Evolutionary conservation across 2,329 filamentous ascomycete genomes (phyloP).

Genomic region (Aspergillus luchuensis): DNA sequence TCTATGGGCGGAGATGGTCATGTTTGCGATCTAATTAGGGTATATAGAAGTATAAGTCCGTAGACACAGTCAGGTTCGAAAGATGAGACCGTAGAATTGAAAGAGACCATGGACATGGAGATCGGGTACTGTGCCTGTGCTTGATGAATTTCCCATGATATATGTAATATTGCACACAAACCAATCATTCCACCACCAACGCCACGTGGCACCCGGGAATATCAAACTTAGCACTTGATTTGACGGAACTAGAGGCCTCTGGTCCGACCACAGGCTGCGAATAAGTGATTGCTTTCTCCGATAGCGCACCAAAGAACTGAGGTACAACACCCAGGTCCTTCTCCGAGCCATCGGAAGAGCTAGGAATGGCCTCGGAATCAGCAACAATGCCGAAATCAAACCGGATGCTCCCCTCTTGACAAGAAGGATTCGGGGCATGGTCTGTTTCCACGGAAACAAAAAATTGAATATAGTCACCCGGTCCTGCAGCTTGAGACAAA

Average conservation of each 20-base stretch:
- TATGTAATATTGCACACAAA: no score
- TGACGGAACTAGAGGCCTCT: slow-evolving; percentile 8
- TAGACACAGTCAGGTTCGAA: no score
- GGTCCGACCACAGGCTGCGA: slow-evolving; percentile 25
- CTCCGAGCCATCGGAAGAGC: neutral
- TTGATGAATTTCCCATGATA: no score
- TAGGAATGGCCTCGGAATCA: neutral
- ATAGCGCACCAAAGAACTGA: slow-evolving; percentile 22
- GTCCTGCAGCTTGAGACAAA: slow-evolving; percentile 41
- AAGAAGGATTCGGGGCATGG: neutral
- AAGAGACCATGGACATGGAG: no score
- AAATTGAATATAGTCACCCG: slow-evolving; percentile 46
- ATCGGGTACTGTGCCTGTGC: no score
- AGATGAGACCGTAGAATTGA: no score
- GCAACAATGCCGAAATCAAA: neutral
- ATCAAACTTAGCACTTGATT: slow-evolving; percentile 38
- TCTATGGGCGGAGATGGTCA: no score
- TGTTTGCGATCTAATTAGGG: no score
- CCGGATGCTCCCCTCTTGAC: neutral
- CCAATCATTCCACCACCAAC: slow-evolving; percentile 18
- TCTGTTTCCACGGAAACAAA: slow-evolving; percentile 32
- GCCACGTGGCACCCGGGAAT: slow-evolving; percentile 38
- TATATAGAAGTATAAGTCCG: no score
- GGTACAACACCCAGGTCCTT: neutral
- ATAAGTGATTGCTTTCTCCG: slow-evolving; percentile 43